Evolutionary conservation across 495 filamentous ascomycete genomes (phyloP), one percentile per base, ranked within the genome.

Genomic region (Pseudevernia furfuracea): DNA sequence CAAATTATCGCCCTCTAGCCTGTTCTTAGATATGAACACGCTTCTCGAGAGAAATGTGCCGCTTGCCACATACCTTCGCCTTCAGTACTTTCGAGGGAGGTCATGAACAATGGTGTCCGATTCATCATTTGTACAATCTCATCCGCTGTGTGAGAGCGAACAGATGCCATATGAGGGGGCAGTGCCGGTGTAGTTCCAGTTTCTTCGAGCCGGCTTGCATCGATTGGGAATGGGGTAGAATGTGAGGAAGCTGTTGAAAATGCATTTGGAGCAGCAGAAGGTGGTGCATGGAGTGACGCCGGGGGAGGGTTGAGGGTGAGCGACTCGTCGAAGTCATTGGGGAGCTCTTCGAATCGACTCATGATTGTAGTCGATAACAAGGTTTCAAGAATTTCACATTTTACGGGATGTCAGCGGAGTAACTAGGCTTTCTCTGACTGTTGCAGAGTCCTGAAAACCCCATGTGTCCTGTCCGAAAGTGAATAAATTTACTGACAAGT

Each of bases 81-180:
- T 32, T 79, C 81, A 17, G 81, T 79, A 66, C 92, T 87, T 66
- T 91, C 89, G 15, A 97, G 82, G 66, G 87, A 83, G 9, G 90
- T 97, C 94, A 98, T 98, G 78, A 98, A 98, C 37, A 98, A 79
- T 9, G 95, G 94, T 17, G 84, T 85, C 69, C 86, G 84, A 71
- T 91, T 92, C 74, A 96, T 79, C 68, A 91, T 87, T 32, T 81
- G 79, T 30, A 89, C 72, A 17, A 94, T 78, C 66, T 95, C 88
- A 44, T 90, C 87, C 1, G 83, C 79, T 4, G 86, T 84, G 73
- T 89, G 83, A 65, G 81, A 80, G 25, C 78, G 74, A 37, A 84
- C 75, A 46, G 82, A 79, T 6, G 84, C 84, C 77, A 87, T 79
- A 30, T 71, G 77, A 0, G 88, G 86, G 15, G 89, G 85, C 28